Evolutionary conservation across 176 grass and related monocot species (phyloP).

Genomic region (Zizania latifolia): DNA sequence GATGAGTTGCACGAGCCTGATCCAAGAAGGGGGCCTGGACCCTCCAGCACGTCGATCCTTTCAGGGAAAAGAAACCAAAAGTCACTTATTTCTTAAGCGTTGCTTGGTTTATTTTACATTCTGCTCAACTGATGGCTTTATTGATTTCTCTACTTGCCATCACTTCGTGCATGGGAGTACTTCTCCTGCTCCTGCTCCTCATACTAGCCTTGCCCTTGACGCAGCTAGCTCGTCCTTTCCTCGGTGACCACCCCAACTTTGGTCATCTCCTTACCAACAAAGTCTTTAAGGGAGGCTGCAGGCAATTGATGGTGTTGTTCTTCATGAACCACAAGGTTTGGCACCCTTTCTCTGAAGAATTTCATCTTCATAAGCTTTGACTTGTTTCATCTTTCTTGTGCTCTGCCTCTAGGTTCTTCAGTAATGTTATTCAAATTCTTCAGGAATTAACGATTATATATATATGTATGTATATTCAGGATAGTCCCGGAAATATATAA

Average conservation of each 20-base stretch:
- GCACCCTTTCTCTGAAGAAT: neutral
- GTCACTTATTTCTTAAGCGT: neutral
- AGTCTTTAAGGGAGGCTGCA: no score
- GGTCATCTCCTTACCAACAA: no score
- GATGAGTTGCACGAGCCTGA: neutral
- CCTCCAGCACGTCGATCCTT: neutral
- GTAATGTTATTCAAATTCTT: no score
- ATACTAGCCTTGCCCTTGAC: neutral
- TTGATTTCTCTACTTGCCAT: neutral
- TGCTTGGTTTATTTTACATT: neutral
- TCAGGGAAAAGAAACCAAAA: neutral
- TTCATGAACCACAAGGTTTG: neutral
- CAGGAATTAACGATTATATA: no score
- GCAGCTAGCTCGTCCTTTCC: neutral
- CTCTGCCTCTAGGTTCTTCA: no score
- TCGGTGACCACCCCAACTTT: neutral
- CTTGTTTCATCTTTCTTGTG: no score
- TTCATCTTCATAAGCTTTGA: neutral
- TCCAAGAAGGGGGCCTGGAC: neutral
- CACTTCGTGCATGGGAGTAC: conserved; percentile 2
- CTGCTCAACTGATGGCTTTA: neutral
- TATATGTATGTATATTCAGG: no score
- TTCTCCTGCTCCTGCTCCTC: neutral
- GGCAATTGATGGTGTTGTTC: neutral
- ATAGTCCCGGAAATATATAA: no score